Evolutionary conservation across 2,329 filamentous ascomycete species (phyloP).

Genomic region (Pestalotiopsis sp.): DNA sequence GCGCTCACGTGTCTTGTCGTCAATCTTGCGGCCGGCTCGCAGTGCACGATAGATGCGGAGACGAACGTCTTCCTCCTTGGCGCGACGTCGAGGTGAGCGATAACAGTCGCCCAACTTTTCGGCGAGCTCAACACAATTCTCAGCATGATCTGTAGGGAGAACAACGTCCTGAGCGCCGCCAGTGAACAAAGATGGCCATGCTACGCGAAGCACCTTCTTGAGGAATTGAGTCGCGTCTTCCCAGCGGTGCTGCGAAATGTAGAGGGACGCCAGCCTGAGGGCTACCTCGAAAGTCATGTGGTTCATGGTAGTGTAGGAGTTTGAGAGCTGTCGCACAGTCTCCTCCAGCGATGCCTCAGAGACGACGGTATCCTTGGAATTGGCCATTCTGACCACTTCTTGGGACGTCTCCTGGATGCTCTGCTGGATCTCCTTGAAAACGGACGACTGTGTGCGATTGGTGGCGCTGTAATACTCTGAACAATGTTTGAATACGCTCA

Average conservation of each 20-base stretch:
- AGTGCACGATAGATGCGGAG: conserved; percentile 15
- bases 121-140: conserved; percentile 49
- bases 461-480: conserved; percentile 38
- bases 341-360: conserved; percentile 46
- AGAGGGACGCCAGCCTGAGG: conserved; percentile 40
- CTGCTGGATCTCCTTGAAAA: conserved; percentile 45
- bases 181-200: conserved; percentile 50
- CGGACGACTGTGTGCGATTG: conserved; percentile 32
- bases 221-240: conserved; percentile 48
- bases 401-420: conserved; percentile 43
- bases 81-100: conserved; percentile 34
- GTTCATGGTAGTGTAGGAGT: conserved; percentile 40
- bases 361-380: conserved; percentile 35
- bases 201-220: conserved; percentile 43
- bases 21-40: conserved; percentile 4
- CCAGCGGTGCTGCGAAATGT: conserved; percentile 49
- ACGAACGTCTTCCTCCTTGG: conserved; percentile 38
- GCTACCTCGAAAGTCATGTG: conserved; percentile 42
- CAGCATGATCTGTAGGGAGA: conserved; percentile 42
- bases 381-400: conserved; percentile 40
- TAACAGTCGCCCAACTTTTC: conserved; percentile 50
- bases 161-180: conserved; percentile 45
- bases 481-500: conserved; percentile 49
- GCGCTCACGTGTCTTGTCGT: conserved; percentile 5
- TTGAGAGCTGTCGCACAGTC: conserved; percentile 44